These are phyloP conservation scores for Nemania diffusa DNA, from an alignment of 2,329 filamentous ascomycete species.

Conservation along the genomic window DNA sequence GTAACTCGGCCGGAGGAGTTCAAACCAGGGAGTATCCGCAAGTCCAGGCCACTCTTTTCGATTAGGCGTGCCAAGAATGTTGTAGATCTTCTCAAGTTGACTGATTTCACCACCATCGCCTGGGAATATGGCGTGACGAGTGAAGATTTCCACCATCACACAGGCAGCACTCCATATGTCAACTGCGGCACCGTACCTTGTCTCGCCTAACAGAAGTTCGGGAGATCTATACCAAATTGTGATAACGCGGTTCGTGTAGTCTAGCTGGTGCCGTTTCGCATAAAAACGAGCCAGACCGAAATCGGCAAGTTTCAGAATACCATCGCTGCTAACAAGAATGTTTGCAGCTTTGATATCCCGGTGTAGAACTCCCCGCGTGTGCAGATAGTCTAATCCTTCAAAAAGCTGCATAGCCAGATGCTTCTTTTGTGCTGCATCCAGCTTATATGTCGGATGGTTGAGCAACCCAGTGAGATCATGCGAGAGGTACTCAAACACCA, in stretches of 20 bases:
- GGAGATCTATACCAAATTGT: slow-evolving; percentile 98
- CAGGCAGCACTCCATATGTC: slow-evolving; percentile 98
- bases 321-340: slow-evolving; percentile 90
- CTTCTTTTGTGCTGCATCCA: slow-evolving; percentile 89
- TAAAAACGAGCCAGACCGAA: slow-evolving; percentile 98
- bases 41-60: slow-evolving; percentile 87
- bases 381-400: slow-evolving; percentile 91
- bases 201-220: slow-evolving; percentile 90
- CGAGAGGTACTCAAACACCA: slow-evolving; percentile 98
- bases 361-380: slow-evolving; percentile 91
- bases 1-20: slow-evolving; percentile 82
- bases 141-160: slow-evolving; percentile 97
- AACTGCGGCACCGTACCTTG: slow-evolving; percentile 87
- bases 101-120: slow-evolving; percentile 96
- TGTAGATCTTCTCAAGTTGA: slow-evolving; percentile 97
- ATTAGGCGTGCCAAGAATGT: slow-evolving; percentile 87
- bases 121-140: slow-evolving; percentile 90
- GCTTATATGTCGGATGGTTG: slow-evolving; percentile 90
- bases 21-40: slow-evolving; percentile 96
- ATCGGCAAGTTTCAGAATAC: slow-evolving; percentile 91
- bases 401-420: slow-evolving; percentile 93
- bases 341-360: slow-evolving; percentile 99
- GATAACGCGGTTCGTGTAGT: slow-evolving; percentile 98
- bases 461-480: slow-evolving; percentile 95
- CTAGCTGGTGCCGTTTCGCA: slow-evolving; percentile 87